Evolutionary conservation across 106 monocot genomes (phyloP).

Genomic region (Narthecium ossifragum): DNA sequence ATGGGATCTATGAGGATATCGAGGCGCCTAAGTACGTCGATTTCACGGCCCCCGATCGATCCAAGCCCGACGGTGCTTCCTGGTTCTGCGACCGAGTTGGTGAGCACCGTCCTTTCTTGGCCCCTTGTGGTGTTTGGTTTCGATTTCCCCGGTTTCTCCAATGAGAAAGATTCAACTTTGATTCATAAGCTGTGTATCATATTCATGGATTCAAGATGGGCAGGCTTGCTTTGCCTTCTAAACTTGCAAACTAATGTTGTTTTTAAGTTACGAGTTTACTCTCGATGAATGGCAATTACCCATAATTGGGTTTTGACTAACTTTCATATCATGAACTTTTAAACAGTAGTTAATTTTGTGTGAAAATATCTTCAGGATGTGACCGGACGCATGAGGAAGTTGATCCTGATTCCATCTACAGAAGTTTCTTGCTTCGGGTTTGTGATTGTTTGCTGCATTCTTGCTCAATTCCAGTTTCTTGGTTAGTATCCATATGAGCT

Average conservation of each 20-base stretch:
- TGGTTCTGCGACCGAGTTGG: slow-evolving; percentile 9
- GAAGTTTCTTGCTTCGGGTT: not conserved
- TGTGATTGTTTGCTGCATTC: not conserved
- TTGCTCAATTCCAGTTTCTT: not conserved
- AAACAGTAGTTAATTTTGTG: too few species aligned
- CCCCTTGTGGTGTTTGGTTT: not conserved
- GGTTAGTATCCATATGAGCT: not conserved
- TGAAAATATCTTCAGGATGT: slow-evolving; percentile 1
- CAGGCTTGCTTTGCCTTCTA: not conserved
- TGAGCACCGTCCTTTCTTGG: not conserved
- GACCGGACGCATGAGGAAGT: slow-evolving; percentile 5
- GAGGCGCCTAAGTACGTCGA: slow-evolving; percentile 9
- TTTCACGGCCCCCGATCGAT: not conserved
- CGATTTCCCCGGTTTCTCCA: not conserved
- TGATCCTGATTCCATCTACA: slow-evolving; percentile 3
- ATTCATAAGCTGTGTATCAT: not conserved
- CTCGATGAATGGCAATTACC: too few species aligned
- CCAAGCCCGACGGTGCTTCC: not conserved
- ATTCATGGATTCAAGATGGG: not conserved
- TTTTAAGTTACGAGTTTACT: too few species aligned
- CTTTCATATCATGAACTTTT: too few species aligned
- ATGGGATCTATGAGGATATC: slow-evolving; percentile 5
- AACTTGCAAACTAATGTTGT: too few species aligned
- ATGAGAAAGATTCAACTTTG: not conserved
- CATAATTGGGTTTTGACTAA: too few species aligned